Base-by-base conservation (phyloP, 805 yeast genomes). In the Brettanomyces nanus region DNA sequence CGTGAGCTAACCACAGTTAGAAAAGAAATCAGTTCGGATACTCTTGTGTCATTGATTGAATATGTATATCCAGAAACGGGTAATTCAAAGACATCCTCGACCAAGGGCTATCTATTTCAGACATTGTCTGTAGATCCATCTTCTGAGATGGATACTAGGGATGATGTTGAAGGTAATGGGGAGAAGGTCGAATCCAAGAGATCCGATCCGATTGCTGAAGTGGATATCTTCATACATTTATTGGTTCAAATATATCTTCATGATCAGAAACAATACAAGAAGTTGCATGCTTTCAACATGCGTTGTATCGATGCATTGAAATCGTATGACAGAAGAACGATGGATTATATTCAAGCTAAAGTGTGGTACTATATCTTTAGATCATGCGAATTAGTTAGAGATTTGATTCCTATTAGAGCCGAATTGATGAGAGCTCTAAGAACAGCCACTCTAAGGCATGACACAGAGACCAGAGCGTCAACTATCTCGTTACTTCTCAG, bases 301-400 rank as follows among this genome's bases (percentile, higher is more conserved):
- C 62, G 65, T 36, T 67, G 75, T 31, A 65, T 81, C 39, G 54
- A 63, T 11, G 64, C 77, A 37, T 69, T 86, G 54, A 70, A 73
- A 41, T 59, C 68, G 11, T 81, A 81, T 63, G 86, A 86, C 61
- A 76, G 82, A 46, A 75, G 97, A 46, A 74, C 94, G 4, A 65
- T 90, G 47, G 97, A 92, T 61, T 77, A 84, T 51, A 71, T 92
- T 41, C 77, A 77, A 46, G 92, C 97, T 13, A 90, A 89, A 59
- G 70, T 84, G 43, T 92, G 97, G 97, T 92, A 90, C 58, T 90
- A 87, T 64, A 71, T 84, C 48, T 71, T 80, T 32, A 76, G 95
- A 59, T 73, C 87, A 2, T 75, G 77, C 47, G 97, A 90, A 64
- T 63, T 80, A 39, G 54, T 66, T 22, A 69, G 51, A 10, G 64